These are phyloP conservation scores for Fusarium pseudoanthophilum DNA, from an alignment of 2,329 filamentous ascomycete species.

Conservation along the genomic window DNA sequence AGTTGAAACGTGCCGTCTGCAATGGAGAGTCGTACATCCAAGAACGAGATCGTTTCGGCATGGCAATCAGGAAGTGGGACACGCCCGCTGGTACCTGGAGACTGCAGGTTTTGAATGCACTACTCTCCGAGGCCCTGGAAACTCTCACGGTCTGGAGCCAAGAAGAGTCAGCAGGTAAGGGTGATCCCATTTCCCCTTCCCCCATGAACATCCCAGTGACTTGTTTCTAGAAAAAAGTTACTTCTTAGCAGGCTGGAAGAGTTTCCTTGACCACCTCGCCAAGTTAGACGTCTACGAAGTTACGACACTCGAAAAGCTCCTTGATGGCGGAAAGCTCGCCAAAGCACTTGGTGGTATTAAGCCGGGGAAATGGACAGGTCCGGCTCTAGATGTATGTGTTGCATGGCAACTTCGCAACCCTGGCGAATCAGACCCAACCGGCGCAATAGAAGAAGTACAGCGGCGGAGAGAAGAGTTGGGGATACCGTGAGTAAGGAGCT, in stretches of 20 bases:
- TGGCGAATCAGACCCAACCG: slow-evolving; percentile 65
- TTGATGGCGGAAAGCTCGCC: slow-evolving; percentile 81
- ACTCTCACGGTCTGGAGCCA: slow-evolving; percentile 49
- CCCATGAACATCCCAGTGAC: slow-evolving; percentile 7
- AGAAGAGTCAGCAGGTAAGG: slow-evolving; percentile 52
- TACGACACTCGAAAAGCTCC: slow-evolving; percentile 67
- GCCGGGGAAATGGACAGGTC: slow-evolving; percentile 85
- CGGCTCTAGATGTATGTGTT: slow-evolving; percentile 81
- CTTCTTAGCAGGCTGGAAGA: slow-evolving; percentile 63
- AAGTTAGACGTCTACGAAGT: slow-evolving; percentile 67
- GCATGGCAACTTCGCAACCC: slow-evolving; percentile 91
- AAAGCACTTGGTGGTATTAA: slow-evolving; percentile 73
- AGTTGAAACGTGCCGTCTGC: slow-evolving; percentile 66
- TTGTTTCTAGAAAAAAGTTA: slow-evolving; percentile 53
- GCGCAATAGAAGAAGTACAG: slow-evolving; percentile 69
- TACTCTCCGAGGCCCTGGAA: slow-evolving; percentile 71
- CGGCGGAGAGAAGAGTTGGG: slow-evolving; percentile 63
- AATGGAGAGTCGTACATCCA: slow-evolving; percentile 57
- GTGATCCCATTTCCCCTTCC: slow-evolving; percentile 33
- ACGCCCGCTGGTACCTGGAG: slow-evolving; percentile 71
- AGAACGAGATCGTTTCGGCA: slow-evolving; percentile 74
- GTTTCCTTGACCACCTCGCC: slow-evolving; percentile 65
- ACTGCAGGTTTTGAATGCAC: slow-evolving; percentile 73
- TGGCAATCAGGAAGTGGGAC: slow-evolving; percentile 80
- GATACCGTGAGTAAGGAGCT: slow-evolving; percentile 41